Conservation (phyloP, 768 basidiomycete species). For the Serpula lacrymans region DNA sequence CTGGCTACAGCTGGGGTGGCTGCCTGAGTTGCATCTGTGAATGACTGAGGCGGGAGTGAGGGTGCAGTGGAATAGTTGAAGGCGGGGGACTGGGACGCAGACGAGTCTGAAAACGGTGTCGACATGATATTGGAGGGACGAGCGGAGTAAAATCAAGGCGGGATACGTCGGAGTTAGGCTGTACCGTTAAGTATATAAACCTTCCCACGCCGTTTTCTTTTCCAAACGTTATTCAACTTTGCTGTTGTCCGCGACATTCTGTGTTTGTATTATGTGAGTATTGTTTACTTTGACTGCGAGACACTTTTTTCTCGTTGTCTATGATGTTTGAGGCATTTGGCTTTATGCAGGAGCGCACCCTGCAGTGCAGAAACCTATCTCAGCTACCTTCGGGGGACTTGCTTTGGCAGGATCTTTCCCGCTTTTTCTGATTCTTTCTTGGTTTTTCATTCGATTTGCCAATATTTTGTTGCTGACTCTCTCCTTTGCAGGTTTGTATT, state of each 20-base stretch:
- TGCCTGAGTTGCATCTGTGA: slow-evolving; percentile 18
- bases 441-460: background rate
- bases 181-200: slow-evolving; percentile 19
- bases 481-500: too few relatives aligned
- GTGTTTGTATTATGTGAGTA: slow-evolving; percentile 3
- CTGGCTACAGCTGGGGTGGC: slow-evolving; percentile 13
- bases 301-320: slow-evolving; percentile 6
- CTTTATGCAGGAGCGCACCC: slow-evolving; percentile 66
- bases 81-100: slow-evolving; percentile 27
- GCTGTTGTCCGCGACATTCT: slow-evolving; percentile 5
- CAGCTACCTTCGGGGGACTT: slow-evolving; percentile 82
- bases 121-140: slow-evolving; percentile 31
- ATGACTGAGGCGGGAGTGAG: slow-evolving; percentile 11
- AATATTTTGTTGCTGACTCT: too few relatives aligned
- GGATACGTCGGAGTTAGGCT: slow-evolving; percentile 27
- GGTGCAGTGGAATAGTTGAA: slow-evolving; percentile 10
- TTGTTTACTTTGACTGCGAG: slow-evolving; percentile 24
- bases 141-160: slow-evolving; percentile 4
- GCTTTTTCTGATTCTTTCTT: slow-evolving; percentile 32
- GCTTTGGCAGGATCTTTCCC: slow-evolving; percentile 40
- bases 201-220: background rate
- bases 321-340: slow-evolving; percentile 96
- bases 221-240: too few relatives aligned
- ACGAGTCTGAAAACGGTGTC: slow-evolving; percentile 28
- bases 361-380: slow-evolving; percentile 84